A percentile compares a stretch with the other conserved stretches of the same genome.
Evolutionary conservation across 805 yeast genomes (phyloP).

Genomic region (Ogataea saltuana): DNA sequence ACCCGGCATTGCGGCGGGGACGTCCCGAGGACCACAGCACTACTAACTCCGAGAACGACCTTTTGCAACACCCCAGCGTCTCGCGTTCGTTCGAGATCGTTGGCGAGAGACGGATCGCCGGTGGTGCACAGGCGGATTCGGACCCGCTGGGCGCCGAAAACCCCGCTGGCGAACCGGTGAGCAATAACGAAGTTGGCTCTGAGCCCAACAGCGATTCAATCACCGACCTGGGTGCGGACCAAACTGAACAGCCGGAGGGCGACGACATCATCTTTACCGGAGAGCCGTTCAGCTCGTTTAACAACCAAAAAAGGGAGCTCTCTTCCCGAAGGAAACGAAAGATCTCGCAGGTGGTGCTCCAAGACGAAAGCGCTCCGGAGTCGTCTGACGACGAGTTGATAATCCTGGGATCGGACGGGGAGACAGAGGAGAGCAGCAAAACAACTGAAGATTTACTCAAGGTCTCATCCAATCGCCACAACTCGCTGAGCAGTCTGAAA

Average conservation of each 20-base stretch:
- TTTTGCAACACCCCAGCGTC: no score
- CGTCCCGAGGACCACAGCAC: no score
- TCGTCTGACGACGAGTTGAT: slow-evolving; percentile 31
- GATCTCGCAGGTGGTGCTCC: slow-evolving; percentile 1
- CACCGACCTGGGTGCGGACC: no score
- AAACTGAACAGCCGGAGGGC: no score
- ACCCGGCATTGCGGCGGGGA: no score
- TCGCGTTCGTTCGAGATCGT: slow-evolving; percentile 2
- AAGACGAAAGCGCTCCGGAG: slow-evolving; percentile 1
- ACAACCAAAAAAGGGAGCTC: neutral
- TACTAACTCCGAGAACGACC: no score
- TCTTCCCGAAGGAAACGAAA: neutral
- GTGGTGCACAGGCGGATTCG: no score
- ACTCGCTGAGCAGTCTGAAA: slow-evolving; percentile 32
- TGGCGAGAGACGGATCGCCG: neutral
- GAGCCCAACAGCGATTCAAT: no score
- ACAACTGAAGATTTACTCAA: slow-evolving; percentile 37
- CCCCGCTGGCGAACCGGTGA: no score
- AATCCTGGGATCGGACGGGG: slow-evolving; percentile 37
- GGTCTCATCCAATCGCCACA: slow-evolving; percentile 24
- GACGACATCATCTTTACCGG: slow-evolving; percentile 4
- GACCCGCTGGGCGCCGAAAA: no score
- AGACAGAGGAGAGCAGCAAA: slow-evolving; percentile 32
- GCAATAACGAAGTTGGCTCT: neutral
- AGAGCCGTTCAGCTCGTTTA: neutral